A percentile compares a stretch with the other conserved stretches of the same genome.
Conservation (phyloP, 148 eudicot genomes). For the Dysphania ambrosioides region DNA sequence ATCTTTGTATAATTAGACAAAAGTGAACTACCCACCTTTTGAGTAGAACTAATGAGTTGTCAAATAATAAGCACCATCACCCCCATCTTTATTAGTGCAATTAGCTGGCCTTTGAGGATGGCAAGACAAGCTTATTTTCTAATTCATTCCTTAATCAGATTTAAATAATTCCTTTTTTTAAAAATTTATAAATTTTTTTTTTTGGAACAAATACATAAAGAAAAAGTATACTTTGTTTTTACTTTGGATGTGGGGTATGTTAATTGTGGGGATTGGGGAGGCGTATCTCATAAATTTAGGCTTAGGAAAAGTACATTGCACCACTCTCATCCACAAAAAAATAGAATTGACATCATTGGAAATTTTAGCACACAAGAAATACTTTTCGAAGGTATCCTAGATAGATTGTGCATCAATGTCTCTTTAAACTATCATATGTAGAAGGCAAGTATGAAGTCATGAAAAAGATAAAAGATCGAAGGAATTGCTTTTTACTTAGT, state of each 20-base stretch:
- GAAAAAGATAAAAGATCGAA: neutral
- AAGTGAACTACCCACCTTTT: slow-evolving; percentile 23
- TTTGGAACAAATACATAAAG: slow-evolving; percentile 3
- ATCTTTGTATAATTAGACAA: slow-evolving; percentile 14
- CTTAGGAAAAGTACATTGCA: slow-evolving; percentile 25
- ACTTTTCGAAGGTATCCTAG: slow-evolving; percentile 31
- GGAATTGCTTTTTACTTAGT: neutral
- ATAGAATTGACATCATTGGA: slow-evolving; percentile 10
- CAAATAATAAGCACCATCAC: slow-evolving; percentile 24
- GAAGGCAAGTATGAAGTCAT: neutral
- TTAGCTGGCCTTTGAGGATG: slow-evolving; percentile 22
- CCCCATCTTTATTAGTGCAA: slow-evolving; percentile 17
- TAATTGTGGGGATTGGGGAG: slow-evolving; percentile 21
- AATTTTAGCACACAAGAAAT: slow-evolving; percentile 10
- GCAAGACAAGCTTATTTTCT: slow-evolving; percentile 5
- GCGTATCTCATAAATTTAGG: slow-evolving; percentile 26
- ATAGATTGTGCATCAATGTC: slow-evolving; percentile 19
- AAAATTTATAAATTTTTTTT: neutral
- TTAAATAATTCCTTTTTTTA: neutral
- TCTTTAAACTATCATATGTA: neutral
- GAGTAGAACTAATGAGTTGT: slow-evolving; percentile 29
- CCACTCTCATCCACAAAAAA: slow-evolving; percentile 17
- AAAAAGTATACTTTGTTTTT: neutral
- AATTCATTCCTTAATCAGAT: neutral
- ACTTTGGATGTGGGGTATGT: slow-evolving; percentile 28